A percentile compares a stretch with the other conserved stretches of the same genome.
Evolutionary conservation across 2,329 filamentous ascomycete genomes (phyloP).

Genomic region (Penicillium hesseltinei): DNA sequence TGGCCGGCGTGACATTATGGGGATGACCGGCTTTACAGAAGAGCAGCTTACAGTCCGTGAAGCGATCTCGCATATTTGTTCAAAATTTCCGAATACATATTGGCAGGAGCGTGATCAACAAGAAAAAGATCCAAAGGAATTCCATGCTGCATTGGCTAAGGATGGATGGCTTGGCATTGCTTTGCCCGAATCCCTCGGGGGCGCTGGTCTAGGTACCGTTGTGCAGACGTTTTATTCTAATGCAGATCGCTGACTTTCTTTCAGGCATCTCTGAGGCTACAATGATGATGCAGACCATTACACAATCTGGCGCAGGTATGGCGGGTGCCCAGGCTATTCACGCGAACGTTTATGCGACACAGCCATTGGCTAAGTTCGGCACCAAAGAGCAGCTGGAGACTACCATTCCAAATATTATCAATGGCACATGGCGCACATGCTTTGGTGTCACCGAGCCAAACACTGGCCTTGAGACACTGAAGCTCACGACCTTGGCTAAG

Average conservation of each 20-base stretch:
- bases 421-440: slow-evolving; percentile 68
- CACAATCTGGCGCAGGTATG: slow-evolving; percentile 73
- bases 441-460: slow-evolving; percentile 86
- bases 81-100: slow-evolving; percentile 68
- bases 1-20: slow-evolving; percentile 57
- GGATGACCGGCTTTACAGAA: slow-evolving; percentile 68
- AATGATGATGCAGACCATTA: slow-evolving; percentile 83
- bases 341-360: slow-evolving; percentile 59
- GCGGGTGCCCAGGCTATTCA: slow-evolving; percentile 62
- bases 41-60: slow-evolving; percentile 71
- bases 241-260: slow-evolving; percentile 24
- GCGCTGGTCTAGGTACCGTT: slow-evolving; percentile 60
- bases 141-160: slow-evolving; percentile 71
- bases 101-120: slow-evolving; percentile 72
- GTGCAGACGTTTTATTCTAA: not conserved
- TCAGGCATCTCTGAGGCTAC: slow-evolving; percentile 70
- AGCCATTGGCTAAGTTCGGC: slow-evolving; percentile 71
- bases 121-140: slow-evolving; percentile 69
- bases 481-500: slow-evolving; percentile 64
- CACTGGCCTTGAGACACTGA: slow-evolving; percentile 73
- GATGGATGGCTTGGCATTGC: slow-evolving; percentile 82
- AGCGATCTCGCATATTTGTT: slow-evolving; percentile 66
- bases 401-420: slow-evolving; percentile 69
- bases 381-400: slow-evolving; percentile 61
- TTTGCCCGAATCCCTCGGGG: slow-evolving; percentile 70